These are phyloP conservation scores for Sonneratia alba DNA, from an alignment of 345 rosid species.

Conservation along the genomic window DNA sequence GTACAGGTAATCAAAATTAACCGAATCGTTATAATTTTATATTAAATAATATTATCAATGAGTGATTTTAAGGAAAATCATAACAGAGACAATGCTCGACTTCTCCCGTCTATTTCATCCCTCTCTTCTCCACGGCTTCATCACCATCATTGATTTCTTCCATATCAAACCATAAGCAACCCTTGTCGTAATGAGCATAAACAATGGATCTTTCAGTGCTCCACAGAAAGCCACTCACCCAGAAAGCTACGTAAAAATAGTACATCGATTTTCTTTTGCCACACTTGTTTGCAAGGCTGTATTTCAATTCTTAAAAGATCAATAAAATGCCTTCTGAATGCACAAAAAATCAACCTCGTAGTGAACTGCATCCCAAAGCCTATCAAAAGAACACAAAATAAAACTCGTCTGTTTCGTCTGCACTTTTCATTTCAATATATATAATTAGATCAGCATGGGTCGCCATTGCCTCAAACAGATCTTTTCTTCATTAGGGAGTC, in stretches of 20 bases:
- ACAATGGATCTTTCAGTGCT: too few species aligned
- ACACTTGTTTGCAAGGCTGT: neutral
- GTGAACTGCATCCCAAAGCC: neutral
- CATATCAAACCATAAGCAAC: too few species aligned
- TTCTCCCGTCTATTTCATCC: too few species aligned
- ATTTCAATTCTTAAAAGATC: neutral
- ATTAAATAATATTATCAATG: too few species aligned
- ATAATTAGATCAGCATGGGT: neutral
- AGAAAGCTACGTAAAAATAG: neutral
- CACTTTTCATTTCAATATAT: neutral
- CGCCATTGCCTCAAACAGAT: neutral
- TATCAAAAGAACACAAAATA: neutral
- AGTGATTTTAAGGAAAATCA: too few species aligned
- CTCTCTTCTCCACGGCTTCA: too few species aligned
- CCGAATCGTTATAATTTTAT: too few species aligned
- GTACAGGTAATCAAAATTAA: too few species aligned
- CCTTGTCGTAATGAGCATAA: too few species aligned
- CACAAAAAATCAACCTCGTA: neutral
- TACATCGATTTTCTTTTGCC: neutral
- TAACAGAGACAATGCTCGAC: too few species aligned
- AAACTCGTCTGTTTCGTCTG: neutral
- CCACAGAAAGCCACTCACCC: too few species aligned
- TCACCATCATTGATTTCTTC: too few species aligned
- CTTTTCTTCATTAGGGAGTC: conserved; percentile 18
- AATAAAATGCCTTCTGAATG: neutral